Evolutionary conservation across 768 basidiomycete species (phyloP), one percentile per base, ranked within the genome.

Genomic region (Trametes gibbosa): DNA sequence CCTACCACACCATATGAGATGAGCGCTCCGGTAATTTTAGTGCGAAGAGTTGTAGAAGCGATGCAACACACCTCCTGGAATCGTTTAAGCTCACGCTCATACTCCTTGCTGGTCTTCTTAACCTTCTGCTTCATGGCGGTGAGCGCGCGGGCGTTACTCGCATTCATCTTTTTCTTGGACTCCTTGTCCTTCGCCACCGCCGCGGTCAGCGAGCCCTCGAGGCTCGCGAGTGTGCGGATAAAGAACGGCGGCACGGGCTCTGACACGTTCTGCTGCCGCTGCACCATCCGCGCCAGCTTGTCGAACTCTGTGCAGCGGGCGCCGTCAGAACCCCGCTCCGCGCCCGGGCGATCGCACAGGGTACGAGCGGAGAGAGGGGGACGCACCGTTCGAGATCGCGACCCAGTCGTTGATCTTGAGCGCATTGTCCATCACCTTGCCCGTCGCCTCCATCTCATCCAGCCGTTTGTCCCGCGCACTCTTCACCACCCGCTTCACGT

Each of bases 41-140:
- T 32, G 10, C 10, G 27, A 23, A 34, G 4, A 43, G 46, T 23
- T n/a, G 25, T 5, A 43, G 23, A n/a, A n/a, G 17, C 8, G 19
- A 42, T 32, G 24, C 23, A 34, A 70, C 83, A 64, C 66, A 94
- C 95, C 71, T 84, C 81, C 69, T 89, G 87, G 76, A 86, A 98
- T 59, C 82, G 83, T 70, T 85, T 85, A 41, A 95, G 73, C 64
- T 92, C 88, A 12, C 72, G 74, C 75, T 98, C 97, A 70, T 92
- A 83, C 72, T 98, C 97, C 73, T 95, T 96, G 55, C 80, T 67
- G 10, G 89, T 82, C 77, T 95, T 98, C 77, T 90, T 95, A 55
- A 98, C 81, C 73, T 95, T 97, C 75, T 98, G 96, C 76, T 95
- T 98, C 87, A 98, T 90, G n/a, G 90, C 90, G 52, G 93, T 98